Conservation (phyloP, 305 asterid species). For the Fraxinus greggii region DNA sequence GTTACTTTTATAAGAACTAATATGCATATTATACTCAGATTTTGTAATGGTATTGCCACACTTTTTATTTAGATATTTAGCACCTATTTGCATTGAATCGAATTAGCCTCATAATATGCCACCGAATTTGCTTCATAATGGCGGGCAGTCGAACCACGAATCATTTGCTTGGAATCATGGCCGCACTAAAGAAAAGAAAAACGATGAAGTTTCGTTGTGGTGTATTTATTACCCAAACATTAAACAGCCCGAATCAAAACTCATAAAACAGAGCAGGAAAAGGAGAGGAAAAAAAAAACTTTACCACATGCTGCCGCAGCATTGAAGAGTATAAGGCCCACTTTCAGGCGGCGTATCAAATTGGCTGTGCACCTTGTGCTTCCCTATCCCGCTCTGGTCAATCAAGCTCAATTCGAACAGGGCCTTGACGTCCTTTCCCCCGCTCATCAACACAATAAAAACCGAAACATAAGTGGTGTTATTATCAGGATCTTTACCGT, state of each 20-base stretch:
- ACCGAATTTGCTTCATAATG: no score
- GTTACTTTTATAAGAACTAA: no score
- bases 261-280: not conserved
- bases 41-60: no score
- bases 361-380: conserved; percentile 91
- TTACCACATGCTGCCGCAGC: conserved; percentile 94
- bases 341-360: conserved; percentile 82
- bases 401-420: conserved; percentile 81
- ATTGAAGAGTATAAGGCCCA: conserved; percentile 82
- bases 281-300: not conserved
- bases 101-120: no score
- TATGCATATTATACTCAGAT: no score
- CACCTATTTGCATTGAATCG: no score
- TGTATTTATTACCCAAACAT: no score
- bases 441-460: conserved; percentile 83
- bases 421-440: conserved; percentile 90
- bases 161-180: no score
- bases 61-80: no score
- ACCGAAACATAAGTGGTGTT: conserved; percentile 81
- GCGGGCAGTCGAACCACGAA: no score
- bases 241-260: not conserved
- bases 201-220: no score
- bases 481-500: conserved; percentile 90
- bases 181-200: no score
- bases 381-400: conserved; percentile 94